Conservation (phyloP, 495 filamentous ascomycete genomes). For the Geoglossum glabrum region DNA sequence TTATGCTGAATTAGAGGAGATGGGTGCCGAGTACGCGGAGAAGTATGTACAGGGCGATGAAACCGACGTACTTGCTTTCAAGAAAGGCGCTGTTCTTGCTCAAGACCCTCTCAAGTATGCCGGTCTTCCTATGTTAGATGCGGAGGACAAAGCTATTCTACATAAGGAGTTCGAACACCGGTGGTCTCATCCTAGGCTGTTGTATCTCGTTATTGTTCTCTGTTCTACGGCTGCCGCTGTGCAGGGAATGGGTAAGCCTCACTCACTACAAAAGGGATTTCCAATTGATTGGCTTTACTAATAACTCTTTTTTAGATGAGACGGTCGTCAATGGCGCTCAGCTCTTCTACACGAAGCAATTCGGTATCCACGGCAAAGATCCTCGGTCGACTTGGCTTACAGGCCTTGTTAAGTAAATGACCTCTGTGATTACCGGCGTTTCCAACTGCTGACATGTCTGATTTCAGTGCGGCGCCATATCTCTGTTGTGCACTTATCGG, state of each 20-base stretch:
- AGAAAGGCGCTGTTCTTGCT: conserved; percentile 52
- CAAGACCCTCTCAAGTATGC: conserved; percentile 34
- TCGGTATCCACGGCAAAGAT: conserved; percentile 35
- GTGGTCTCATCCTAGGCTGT: conserved; percentile 51
- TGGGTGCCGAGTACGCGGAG: conserved; percentile 46
- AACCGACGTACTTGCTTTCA: conserved; percentile 48
- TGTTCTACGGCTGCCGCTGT: conserved; percentile 46
- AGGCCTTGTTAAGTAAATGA: conserved; percentile 37
- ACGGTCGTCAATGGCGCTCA: conserved; percentile 66
- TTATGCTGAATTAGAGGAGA: conserved; percentile 34
- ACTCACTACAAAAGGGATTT: not conserved
- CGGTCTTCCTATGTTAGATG: conserved; percentile 30
- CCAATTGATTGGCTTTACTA: conserved; percentile 9
- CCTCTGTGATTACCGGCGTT: not conserved
- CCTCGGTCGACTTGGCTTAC: conserved; percentile 35
- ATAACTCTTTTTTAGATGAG: conserved; percentile 32
- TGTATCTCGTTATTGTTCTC: conserved; percentile 46
- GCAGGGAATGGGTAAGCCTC: conserved; percentile 42
- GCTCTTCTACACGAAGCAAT: conserved; percentile 42
- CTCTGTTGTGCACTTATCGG: conserved; percentile 57
- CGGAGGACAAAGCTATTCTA: conserved; percentile 35
- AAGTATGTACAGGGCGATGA: conserved; percentile 35
- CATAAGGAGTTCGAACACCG: conserved; percentile 42
- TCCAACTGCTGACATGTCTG: not conserved
- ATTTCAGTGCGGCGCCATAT: conserved; percentile 26